Conservation (phyloP, 345 rosid genomes). For the Gossypium herbaceum region DNA sequence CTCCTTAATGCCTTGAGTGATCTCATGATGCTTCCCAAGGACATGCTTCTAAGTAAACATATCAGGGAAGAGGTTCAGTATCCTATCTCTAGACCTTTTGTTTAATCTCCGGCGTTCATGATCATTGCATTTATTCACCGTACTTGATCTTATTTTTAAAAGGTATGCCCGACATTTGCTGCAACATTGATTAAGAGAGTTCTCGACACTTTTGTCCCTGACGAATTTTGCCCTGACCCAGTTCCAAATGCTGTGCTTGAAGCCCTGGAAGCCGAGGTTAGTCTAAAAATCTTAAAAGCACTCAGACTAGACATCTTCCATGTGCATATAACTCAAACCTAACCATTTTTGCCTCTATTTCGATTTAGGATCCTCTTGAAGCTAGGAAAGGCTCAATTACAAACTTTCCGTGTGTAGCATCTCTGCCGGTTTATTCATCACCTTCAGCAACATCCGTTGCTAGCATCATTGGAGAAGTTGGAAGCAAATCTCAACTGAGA, state of each 20-base stretch:
- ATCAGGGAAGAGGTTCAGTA: conserved; percentile 73
- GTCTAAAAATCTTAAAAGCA: conserved; percentile 17
- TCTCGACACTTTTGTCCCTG: conserved; percentile 61
- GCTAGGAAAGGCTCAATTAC: conserved; percentile 38
- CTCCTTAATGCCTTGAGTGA: conserved; percentile 89
- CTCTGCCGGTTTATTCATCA: conserved; percentile 51
- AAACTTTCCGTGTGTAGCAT: conserved; percentile 53
- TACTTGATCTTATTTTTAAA: conserved; percentile 20
- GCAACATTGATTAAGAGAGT: conserved; percentile 74
- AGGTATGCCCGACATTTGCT: conserved; percentile 90
- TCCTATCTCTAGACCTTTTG: not conserved
- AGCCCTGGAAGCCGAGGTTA: conserved; percentile 73
- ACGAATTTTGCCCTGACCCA: conserved; percentile 92
- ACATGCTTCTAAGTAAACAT: conserved; percentile 65
- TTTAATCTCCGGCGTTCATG: not conserved
- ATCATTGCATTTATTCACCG: conserved; percentile 3
- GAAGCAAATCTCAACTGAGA: conserved; percentile 37
- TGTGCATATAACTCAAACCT: not conserved
- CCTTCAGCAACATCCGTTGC: conserved; percentile 58
- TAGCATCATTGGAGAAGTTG: conserved; percentile 38
- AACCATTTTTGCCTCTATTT: conserved; percentile 11
- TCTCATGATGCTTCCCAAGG: conserved; percentile 99
- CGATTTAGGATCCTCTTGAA: conserved; percentile 42
- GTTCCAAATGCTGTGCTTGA: conserved; percentile 74
- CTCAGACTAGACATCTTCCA: not conserved